Evolutionary conservation across 2,329 filamentous ascomycete genomes (phyloP).

Genomic region (Hypomyces rosellus): DNA sequence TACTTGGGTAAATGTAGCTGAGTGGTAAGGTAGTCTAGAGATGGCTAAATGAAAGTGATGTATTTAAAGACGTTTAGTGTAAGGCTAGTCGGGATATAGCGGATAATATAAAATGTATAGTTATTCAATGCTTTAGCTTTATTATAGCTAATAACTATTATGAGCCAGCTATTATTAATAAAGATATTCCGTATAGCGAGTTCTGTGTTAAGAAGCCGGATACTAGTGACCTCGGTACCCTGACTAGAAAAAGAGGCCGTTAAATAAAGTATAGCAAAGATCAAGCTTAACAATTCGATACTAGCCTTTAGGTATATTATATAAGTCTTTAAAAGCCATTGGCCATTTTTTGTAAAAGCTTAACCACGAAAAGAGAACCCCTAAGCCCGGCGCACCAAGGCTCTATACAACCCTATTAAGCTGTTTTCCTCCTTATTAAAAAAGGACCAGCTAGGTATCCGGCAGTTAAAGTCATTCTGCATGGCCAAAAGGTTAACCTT

Average conservation of each 20-base stretch:
- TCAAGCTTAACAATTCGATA: not conserved
- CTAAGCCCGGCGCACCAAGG: not conserved
- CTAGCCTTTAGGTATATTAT: conserved; percentile 3
- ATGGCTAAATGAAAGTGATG: not conserved
- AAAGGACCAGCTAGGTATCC: conserved; percentile 1
- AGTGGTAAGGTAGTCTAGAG: not conserved
- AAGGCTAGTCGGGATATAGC: not conserved
- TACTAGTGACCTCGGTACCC: not conserved
- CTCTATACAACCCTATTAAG: not conserved
- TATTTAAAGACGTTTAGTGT: not conserved
- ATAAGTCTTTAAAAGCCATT: not conserved
- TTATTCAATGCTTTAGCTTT: conserved; percentile 4
- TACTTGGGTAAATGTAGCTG: not conserved
- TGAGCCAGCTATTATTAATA: not conserved
- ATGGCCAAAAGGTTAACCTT: conserved; percentile 2
- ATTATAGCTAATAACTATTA: conserved; percentile 3
- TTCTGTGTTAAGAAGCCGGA: not conserved
- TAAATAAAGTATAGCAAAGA: conserved; percentile 1
- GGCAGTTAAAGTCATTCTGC: conserved; percentile 3
- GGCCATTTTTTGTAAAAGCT: not conserved
- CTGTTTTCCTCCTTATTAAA: conserved; percentile 4
- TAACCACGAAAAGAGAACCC: conserved; percentile 2
- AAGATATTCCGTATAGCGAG: conserved; percentile 2
- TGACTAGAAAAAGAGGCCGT: not conserved
- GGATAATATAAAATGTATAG: conserved; percentile 2